These are phyloP conservation scores for Irpex sp. DNA, from an alignment of 1,284 basidiomycete genomes.

Conservation along the genomic window DNA sequence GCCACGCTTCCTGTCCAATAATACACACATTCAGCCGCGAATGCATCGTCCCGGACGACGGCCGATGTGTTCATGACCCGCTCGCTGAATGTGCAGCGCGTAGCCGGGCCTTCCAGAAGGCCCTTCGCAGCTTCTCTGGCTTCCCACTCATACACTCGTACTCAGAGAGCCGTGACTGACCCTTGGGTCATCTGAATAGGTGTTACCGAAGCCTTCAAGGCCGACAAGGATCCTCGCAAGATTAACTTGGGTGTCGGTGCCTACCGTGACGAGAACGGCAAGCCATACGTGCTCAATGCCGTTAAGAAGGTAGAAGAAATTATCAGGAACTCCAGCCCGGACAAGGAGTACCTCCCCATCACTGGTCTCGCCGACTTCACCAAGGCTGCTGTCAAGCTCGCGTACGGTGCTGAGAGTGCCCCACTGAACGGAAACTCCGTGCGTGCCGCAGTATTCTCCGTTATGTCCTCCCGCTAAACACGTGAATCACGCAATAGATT, in stretches of 20 bases:
- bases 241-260: conserved; percentile 97
- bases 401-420: conserved; percentile 82
- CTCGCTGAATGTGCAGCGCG: not conserved
- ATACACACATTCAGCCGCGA: not conserved
- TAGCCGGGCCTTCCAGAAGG: not conserved
- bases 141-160: not conserved
- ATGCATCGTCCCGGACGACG: not conserved
- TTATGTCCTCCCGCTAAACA: conserved; percentile 10
- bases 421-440: conserved; percentile 79
- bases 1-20: conserved; percentile 22
- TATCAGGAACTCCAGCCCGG: conserved; percentile 64
- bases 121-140: not conserved
- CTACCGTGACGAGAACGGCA: conserved; percentile 92
- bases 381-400: conserved; percentile 86
- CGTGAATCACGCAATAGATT: conserved; percentile 46
- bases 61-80: not conserved
- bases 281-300: conserved; percentile 90
- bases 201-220: conserved; percentile 94
- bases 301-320: conserved; percentile 92
- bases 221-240: conserved; percentile 86
- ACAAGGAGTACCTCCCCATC: conserved; percentile 99
- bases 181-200: conserved; percentile 37
- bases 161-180: not conserved
- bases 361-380: conserved; percentile 89
- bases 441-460: conserved; percentile 27